Evolutionary conservation across 768 basidiomycete genomes (phyloP).

Genomic region (Xerocomellus intermedius): DNA sequence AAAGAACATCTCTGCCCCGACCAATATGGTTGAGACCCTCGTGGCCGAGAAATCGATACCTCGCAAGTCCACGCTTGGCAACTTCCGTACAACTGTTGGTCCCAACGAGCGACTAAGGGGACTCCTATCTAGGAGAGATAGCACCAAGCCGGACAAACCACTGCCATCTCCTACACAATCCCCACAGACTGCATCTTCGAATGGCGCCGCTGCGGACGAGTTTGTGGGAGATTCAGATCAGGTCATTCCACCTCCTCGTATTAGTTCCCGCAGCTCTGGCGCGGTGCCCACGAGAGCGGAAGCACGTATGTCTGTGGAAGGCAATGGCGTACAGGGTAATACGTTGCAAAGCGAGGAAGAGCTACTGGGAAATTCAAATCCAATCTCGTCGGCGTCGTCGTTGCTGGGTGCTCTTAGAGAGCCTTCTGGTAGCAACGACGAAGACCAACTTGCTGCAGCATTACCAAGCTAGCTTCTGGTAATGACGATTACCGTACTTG

Average conservation of each 20-base stretch:
- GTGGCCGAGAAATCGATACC: conserved; percentile 76
- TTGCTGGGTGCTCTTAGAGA: not conserved
- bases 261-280: conserved; percentile 18
- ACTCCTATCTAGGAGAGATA: conserved; percentile 33
- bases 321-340: not conserved
- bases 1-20: conserved; percentile 69
- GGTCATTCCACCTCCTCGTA: conserved; percentile 22
- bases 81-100: conserved; percentile 19
- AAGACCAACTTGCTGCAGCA: not conserved
- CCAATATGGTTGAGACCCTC: conserved; percentile 80
- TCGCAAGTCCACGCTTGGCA: conserved; percentile 32
- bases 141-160: conserved; percentile 27
- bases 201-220: conserved; percentile 14
- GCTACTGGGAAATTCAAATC: conserved; percentile 5
- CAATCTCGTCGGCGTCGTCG: conserved; percentile 8
- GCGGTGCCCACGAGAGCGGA: conserved; percentile 8
- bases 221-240: conserved; percentile 14
- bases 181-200: conserved; percentile 10
- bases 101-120: conserved; percentile 40
- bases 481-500: conserved; percentile 14
- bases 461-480: conserved; percentile 11
- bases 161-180: conserved; percentile 27
- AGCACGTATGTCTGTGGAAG: conserved; percentile 1
- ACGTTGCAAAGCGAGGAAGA: conserved; percentile 3
- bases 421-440: conserved; percentile 12